Percentiles rank a stretch among this genome's conserved stretches.
Evolutionary conservation across 805 yeast species (phyloP).

Genomic region (Saturnispora sekii): DNA sequence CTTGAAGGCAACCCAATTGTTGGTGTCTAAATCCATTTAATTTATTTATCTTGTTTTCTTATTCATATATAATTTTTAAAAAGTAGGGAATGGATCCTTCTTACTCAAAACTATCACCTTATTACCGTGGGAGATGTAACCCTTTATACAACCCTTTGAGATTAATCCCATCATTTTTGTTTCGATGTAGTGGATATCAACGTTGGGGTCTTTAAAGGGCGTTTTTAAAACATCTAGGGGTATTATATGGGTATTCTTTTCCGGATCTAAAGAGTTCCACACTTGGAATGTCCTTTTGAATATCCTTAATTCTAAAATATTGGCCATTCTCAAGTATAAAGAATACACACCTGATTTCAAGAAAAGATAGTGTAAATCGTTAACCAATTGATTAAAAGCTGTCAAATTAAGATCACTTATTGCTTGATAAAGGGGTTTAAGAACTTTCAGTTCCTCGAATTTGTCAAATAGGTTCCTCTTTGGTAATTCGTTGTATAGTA

Average conservation of each 20-base stretch:
- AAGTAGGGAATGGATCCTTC: slow-evolving; percentile 18
- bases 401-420: slow-evolving; percentile 46
- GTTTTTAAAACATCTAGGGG: neutral
- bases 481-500: slow-evolving; percentile 41
- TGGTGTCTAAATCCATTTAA: slow-evolving; percentile 71
- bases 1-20: slow-evolving; percentile 85
- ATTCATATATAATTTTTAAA: neutral
- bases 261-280: neutral
- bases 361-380: slow-evolving; percentile 38
- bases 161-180: slow-evolving; percentile 62
- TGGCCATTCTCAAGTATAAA: slow-evolving; percentile 38
- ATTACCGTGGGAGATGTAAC: slow-evolving; percentile 72
- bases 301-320: slow-evolving; percentile 1
- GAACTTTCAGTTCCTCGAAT: slow-evolving; percentile 36
- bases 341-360: slow-evolving; percentile 54
- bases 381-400: slow-evolving; percentile 38
- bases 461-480: slow-evolving; percentile 28
- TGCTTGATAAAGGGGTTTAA: slow-evolving; percentile 39
- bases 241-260: slow-evolving; percentile 1
- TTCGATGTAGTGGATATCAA: slow-evolving; percentile 41
- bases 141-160: slow-evolving; percentile 52
- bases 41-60: neutral
- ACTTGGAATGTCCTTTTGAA: neutral
- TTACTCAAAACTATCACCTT: slow-evolving; percentile 68
- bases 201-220: slow-evolving; percentile 25